A percentile compares a stretch with the other conserved stretches of the same genome.
Evolutionary conservation across 2,329 filamentous ascomycete genomes (phyloP).

Genomic region (Onygena corvina): DNA sequence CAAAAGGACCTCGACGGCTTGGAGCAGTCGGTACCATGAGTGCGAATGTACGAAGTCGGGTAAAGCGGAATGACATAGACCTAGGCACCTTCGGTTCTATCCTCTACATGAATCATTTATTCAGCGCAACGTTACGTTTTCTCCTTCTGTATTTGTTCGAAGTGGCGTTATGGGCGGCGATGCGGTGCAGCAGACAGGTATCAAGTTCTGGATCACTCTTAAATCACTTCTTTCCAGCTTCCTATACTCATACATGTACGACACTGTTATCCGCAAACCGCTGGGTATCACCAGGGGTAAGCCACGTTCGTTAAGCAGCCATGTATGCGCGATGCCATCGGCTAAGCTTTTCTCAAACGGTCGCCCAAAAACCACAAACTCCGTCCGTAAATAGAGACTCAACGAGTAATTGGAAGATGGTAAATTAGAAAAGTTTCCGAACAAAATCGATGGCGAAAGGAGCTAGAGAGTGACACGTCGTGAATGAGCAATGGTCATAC

Average conservation of each 20-base stretch:
- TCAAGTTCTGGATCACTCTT: slow-evolving; percentile 1
- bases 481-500: slow-evolving; percentile 1
- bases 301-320: neutral
- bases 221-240: neutral
- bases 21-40: slow-evolving; percentile 27
- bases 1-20: slow-evolving; percentile 49
- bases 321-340: neutral
- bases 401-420: neutral
- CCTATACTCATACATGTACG: slow-evolving; percentile 8
- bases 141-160: neutral
- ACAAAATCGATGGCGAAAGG: slow-evolving; percentile 41
- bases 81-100: neutral
- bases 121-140: neutral
- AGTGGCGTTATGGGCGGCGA: neutral
- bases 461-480: slow-evolving; percentile 24
- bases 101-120: neutral
- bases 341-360: neutral
- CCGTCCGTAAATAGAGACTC: neutral
- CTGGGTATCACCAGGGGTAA: neutral
- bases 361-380: neutral
- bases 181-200: neutral
- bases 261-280: neutral
- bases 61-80: neutral
- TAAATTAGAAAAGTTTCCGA: slow-evolving; percentile 35
- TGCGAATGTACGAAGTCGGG: too few species aligned